Evolutionary conservation across 2,329 filamentous ascomycete genomes (phyloP), one percentile per base, ranked within the genome.

Genomic region (Penicillium sclerotiorum): DNA sequence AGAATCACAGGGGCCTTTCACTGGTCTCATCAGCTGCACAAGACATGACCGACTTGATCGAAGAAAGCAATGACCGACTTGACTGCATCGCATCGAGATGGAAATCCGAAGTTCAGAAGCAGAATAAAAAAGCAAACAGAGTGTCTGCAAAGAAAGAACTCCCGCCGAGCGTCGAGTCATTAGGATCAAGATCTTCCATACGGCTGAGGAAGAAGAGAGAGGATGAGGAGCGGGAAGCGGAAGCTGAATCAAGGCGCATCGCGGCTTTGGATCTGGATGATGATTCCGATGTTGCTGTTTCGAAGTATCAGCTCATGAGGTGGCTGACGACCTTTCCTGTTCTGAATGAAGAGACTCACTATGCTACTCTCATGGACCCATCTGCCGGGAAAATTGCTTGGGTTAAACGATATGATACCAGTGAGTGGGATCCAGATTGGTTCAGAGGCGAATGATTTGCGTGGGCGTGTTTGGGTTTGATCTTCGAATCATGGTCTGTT

Each of bases 311-410:
- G 23, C 58, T 83, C 3, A 66, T 73, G 2, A 57, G 66, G 9
- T 82, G 81, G 81, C 67, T 83, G 8, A 68, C 69, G 18, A 68
- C 67, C 12, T 80, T 76, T 51, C 82, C 82, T 0, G 78, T 80
- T 3, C 75, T 75, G 13, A 85, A 84, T 58, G 78, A 82, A 47
- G 72, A 70, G 28, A 84, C 81, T 2, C 82, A 86, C 65, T 86
- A 80, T 64, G 75, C 77, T 4, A 75, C 76, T 17, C 66, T 86
- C 22, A 77, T 86, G 76, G 82, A 85, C 65, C 78, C 82, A 3
- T 62, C 52, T 5, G 63, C 62, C 12, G 80, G 81, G 0, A 65
- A 67, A 11, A 67, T 84, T 18, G 61, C 68, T 12, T 83, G 78
- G 75, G 57, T 76, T n/a, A 58, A 56, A 11, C 59, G 61, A 21